These are phyloP conservation scores for Macaranga tanarius DNA, from an alignment of 441 rosid genomes.

Conservation along the genomic window DNA sequence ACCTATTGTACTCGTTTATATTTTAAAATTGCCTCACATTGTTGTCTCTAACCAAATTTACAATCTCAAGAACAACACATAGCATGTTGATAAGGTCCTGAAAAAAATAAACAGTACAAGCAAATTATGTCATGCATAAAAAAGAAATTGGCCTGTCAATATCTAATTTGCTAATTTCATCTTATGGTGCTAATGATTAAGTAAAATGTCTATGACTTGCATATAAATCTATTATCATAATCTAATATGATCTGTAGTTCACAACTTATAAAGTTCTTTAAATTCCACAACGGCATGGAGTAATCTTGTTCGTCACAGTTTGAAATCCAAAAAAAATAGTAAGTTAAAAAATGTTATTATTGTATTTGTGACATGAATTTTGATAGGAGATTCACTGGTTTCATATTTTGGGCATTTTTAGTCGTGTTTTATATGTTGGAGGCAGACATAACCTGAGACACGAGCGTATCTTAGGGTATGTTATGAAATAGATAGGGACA, in stretches of 20 bases:
- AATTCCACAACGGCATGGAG: too few relatives aligned
- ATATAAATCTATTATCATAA: neutral
- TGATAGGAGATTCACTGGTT: too few relatives aligned
- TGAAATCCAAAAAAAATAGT: too few relatives aligned
- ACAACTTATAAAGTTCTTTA: too few relatives aligned
- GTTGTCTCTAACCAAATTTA: slow-evolving; percentile 56
- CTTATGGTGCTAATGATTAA: neutral
- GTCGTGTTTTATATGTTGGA: too few relatives aligned
- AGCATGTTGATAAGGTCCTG: slow-evolving; percentile 80
- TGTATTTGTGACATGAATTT: too few relatives aligned
- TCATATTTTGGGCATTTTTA: too few relatives aligned
- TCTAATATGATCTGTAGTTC: neutral
- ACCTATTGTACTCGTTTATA: slow-evolving; percentile 38
- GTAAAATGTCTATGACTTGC: neutral
- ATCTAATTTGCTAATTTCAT: neutral
- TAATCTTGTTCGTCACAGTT: too few relatives aligned
- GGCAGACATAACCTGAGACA: too few relatives aligned
- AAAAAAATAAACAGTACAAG: neutral
- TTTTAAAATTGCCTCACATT: slow-evolving; percentile 42
- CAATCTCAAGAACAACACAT: slow-evolving; percentile 66
- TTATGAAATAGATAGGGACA: too few relatives aligned
- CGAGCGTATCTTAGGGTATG: too few relatives aligned
- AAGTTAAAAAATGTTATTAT: too few relatives aligned
- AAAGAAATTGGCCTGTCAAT: neutral
- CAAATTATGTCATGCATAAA: neutral